Evolutionary conservation across 1,284 basidiomycete species (phyloP).

Genomic region (Sphagnurus paluster): DNA sequence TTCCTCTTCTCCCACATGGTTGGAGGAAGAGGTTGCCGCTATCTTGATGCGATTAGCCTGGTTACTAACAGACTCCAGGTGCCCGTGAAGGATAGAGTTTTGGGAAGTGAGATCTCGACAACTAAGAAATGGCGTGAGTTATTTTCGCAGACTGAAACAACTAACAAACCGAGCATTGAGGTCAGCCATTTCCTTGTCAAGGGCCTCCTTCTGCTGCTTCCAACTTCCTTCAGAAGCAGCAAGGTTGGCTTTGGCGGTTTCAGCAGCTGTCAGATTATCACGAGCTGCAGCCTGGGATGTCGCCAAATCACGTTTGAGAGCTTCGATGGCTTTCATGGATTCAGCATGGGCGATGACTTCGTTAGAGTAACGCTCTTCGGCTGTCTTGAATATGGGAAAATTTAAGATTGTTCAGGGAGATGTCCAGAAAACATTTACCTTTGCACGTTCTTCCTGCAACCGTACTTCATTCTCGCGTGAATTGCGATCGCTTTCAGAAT

Average conservation of each 20-base stretch:
- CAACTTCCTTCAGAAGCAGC: slow-evolving; percentile 74
- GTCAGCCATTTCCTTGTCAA: slow-evolving; percentile 78
- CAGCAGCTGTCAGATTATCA: slow-evolving; percentile 58
- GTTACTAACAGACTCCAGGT: slow-evolving; percentile 82
- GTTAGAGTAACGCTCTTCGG: slow-evolving; percentile 78
- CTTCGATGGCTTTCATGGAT: slow-evolving; percentile 71
- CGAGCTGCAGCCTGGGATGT: slow-evolving; percentile 51
- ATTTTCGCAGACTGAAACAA: slow-evolving; percentile 1
- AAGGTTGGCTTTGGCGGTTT: slow-evolving; percentile 77
- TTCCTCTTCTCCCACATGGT: slow-evolving; percentile 44
- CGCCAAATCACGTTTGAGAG: slow-evolving; percentile 63
- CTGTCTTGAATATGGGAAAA: slow-evolving; percentile 51
- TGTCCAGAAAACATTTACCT: slow-evolving; percentile 39
- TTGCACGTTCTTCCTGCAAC: slow-evolving; percentile 68
- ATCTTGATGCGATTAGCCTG: slow-evolving; percentile 79
- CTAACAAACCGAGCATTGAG: slow-evolving; percentile 61
- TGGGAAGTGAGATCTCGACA: slow-evolving; percentile 77
- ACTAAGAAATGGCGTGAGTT: slow-evolving; percentile 36
- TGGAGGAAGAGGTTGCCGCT: slow-evolving; percentile 52
- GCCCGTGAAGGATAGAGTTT: slow-evolving; percentile 79
- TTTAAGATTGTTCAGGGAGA: slow-evolving; percentile 1
- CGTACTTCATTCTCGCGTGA: slow-evolving; percentile 66
- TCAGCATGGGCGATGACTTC: slow-evolving; percentile 86
- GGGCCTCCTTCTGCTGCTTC: slow-evolving; percentile 72
- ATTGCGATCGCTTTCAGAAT: slow-evolving; percentile 61